Evolutionary conservation across 805 yeast species (phyloP).

Genomic region (Zygotorulaspora sp.): DNA sequence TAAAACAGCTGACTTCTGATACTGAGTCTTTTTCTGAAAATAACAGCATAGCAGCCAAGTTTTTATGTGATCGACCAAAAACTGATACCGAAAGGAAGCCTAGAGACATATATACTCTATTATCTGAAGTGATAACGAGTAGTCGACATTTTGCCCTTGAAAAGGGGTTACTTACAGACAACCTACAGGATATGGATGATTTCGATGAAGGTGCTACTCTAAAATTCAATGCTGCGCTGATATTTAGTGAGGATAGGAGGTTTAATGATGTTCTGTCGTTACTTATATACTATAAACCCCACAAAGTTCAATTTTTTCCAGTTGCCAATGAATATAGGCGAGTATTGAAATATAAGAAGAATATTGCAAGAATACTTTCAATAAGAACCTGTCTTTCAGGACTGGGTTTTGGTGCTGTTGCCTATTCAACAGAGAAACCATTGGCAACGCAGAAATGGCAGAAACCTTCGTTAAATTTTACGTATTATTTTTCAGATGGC

Average conservation of each 20-base stretch:
- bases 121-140: constrained; percentile 42
- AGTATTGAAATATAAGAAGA: constrained; percentile 48
- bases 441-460: constrained; percentile 80
- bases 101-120: constrained; percentile 14
- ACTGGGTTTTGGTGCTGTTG: constrained; percentile 31
- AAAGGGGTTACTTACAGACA: constrained; percentile 8
- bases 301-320: constrained; percentile 27
- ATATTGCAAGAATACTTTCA: constrained; percentile 56
- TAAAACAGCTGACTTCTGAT: constrained; percentile 6
- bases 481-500: constrained; percentile 61
- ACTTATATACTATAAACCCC: constrained; percentile 39
- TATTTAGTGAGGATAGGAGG: constrained; percentile 74
- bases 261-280: constrained; percentile 71
- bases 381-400: constrained; percentile 61
- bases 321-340: constrained; percentile 52
- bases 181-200: constrained; percentile 12
- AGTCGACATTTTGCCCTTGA: constrained; percentile 41
- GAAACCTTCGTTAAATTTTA: constrained; percentile 69
- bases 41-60: not conserved
- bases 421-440: constrained; percentile 49
- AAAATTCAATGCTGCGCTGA: constrained; percentile 40
- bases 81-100: constrained; percentile 7
- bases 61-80: not conserved
- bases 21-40: not conserved
- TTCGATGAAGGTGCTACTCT: constrained; percentile 20